A percentile compares a stretch with the other conserved stretches of the same genome.
Conservation (phyloP, 768 basidiomycete species). For the Tylopilus sp. region DNA sequence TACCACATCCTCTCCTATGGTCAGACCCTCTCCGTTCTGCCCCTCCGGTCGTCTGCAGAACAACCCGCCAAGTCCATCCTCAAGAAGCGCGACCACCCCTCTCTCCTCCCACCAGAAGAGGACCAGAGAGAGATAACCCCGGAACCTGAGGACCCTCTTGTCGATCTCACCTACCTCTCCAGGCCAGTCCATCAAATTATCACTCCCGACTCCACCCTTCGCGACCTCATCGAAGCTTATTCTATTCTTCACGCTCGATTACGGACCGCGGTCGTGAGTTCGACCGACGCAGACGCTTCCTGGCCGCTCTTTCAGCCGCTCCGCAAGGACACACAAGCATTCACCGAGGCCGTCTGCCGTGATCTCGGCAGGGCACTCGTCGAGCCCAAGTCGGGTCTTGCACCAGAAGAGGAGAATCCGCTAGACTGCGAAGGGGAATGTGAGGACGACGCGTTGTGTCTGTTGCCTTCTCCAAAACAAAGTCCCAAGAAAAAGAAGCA, state of each 20-base stretch:
- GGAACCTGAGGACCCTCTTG: constrained; percentile 69
- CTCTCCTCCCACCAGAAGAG: constrained; percentile 40
- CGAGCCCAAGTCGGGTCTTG: constrained; percentile 42
- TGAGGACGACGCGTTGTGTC: constrained; percentile 25
- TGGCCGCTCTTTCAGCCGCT: constrained; percentile 75
- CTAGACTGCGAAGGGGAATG: constrained; percentile 22
- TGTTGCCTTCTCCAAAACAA: constrained; percentile 65
- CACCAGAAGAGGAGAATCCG: constrained; percentile 21
- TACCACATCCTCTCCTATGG: constrained; percentile 40
- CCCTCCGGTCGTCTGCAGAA: constrained; percentile 37
- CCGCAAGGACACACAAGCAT: constrained; percentile 45
- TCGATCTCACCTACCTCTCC: constrained; percentile 61
- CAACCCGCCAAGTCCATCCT: constrained; percentile 66
- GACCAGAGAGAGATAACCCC: constrained; percentile 64
- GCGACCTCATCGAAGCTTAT: constrained; percentile 71
- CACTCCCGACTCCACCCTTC: constrained; percentile 42
- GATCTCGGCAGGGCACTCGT: constrained; percentile 65
- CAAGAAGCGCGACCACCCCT: constrained; percentile 43
- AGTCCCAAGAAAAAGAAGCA: constrained; percentile 56
- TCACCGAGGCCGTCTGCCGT: constrained; percentile 60
- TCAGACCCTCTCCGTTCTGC: constrained; percentile 22
- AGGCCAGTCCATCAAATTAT: constrained; percentile 61
- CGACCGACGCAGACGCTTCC: constrained; percentile 54
- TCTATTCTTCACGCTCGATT: constrained; percentile 65
- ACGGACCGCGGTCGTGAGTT: constrained; percentile 39